phyloP scores from a whole-genome alignment of 2,329 filamentous ascomycete genomes.

The Alternaria brassicae region DNA sequence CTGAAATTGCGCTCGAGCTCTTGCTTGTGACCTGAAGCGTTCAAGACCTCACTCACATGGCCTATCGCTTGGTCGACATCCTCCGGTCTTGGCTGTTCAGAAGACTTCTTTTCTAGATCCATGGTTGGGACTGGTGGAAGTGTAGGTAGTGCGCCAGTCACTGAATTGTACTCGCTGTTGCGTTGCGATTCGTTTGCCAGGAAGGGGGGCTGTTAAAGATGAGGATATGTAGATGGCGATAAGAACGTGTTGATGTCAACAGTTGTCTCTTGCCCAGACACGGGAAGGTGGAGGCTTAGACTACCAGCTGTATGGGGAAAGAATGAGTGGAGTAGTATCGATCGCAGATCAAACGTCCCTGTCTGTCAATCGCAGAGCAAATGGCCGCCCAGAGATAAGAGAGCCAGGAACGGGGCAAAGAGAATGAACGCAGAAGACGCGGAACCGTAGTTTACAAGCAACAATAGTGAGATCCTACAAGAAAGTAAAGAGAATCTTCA shows the following conservation, averaged over 20 bases:
- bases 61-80: conserved; percentile 28
- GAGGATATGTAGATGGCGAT: neutral
- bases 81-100: conserved; percentile 21
- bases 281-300: neutral
- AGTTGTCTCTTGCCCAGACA: neutral
- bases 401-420: neutral
- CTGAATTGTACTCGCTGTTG: neutral
- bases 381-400: conserved; percentile 5
- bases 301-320: neutral
- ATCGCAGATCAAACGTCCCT: conserved; percentile 2
- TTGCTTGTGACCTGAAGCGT: conserved; percentile 60
- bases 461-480: neutral
- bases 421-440: neutral
- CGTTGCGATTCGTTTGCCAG: neutral
- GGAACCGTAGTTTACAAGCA: neutral
- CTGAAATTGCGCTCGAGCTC: conserved; percentile 61
- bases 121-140: neutral
- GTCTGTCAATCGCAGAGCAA: neutral
- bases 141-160: neutral
- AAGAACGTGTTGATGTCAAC: neutral
- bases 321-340: neutral
- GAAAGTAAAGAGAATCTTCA: neutral
- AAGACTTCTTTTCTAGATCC: conserved; percentile 16
- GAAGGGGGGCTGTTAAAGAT: neutral
- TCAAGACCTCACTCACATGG: conserved; percentile 50